phyloP scores from a whole-genome alignment of 2,329 filamentous ascomycete species.

The Clarireedia homoeocarpa region DNA sequence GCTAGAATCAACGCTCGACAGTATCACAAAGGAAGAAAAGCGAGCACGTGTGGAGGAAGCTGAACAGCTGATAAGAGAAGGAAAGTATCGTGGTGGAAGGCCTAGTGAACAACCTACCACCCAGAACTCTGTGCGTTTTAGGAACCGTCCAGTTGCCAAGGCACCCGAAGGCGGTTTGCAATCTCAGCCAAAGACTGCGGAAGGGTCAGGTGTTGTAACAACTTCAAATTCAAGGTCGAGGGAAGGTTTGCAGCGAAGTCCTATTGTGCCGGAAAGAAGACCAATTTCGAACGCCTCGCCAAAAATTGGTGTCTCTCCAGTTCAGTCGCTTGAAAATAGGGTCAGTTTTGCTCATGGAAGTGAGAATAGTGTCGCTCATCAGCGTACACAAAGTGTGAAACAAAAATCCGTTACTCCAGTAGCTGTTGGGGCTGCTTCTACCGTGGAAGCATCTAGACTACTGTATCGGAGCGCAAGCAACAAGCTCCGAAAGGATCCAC shows the following conservation, averaged over 20 bases:
- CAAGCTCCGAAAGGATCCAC: constrained; percentile 50
- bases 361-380: constrained; percentile 18
- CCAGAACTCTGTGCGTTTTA: constrained; percentile 27
- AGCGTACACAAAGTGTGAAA: constrained; percentile 53
- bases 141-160: constrained; percentile 25
- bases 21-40: constrained; percentile 94
- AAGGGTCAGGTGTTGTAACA: constrained; percentile 28
- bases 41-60: constrained; percentile 76
- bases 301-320: constrained; percentile 4
- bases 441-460: constrained; percentile 26
- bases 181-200: constrained; percentile 18
- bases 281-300: constrained; percentile 13
- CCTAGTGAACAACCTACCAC: constrained; percentile 17
- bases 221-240: constrained; percentile 30
- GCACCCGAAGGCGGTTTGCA: constrained; percentile 14
- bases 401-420: constrained; percentile 41
- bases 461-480: constrained; percentile 45
- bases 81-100: constrained; percentile 20
- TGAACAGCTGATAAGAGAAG: constrained; percentile 62
- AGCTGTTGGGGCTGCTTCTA: constrained; percentile 12
- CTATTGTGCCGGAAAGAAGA: constrained; percentile 24
- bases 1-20: constrained; percentile 82
- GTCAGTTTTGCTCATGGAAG: background rate
- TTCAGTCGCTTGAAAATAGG: constrained; percentile 5
- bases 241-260: constrained; percentile 30